Percentiles rank a stretch among this genome's conserved stretches.
Evolutionary conservation across 164 flowering plant genomes (phyloP).

Genomic region (Echeveria elegans): DNA sequence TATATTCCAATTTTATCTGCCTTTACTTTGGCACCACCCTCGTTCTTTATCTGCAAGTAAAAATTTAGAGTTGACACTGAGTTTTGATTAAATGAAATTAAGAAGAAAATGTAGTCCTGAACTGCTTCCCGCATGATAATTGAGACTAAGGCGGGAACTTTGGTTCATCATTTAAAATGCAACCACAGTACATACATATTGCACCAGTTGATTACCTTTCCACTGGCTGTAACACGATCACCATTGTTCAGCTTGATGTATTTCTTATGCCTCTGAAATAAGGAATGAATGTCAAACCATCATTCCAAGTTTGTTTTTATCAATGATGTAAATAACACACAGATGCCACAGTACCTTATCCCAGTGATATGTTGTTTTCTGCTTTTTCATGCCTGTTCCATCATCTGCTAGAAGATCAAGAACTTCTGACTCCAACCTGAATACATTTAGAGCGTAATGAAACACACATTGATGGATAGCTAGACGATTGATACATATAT

Average conservation of each 20-base stretch:
- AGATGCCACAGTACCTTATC: constrained; percentile 54
- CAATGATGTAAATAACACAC: not conserved
- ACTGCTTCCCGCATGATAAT: not conserved
- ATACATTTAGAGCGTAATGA: not conserved
- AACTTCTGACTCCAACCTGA: constrained; percentile 84
- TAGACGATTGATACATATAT: not conserved
- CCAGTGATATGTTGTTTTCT: constrained; percentile 80
- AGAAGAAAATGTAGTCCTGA: not conserved
- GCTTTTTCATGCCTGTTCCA: constrained; percentile 57
- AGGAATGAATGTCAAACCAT: constrained; percentile 13
- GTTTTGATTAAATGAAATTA: not conserved
- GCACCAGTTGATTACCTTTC: constrained; percentile 51
- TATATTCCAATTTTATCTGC: constrained; percentile 79
- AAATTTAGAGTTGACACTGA: not conserved
- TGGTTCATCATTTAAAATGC: not conserved
- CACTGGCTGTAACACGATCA: constrained; percentile 84
- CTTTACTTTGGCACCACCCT: constrained; percentile 71
- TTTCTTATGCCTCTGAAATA: constrained; percentile 71
- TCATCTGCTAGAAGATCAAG: constrained; percentile 93
- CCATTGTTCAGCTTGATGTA: constrained; percentile 84
- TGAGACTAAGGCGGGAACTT: not conserved
- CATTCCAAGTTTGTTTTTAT: not conserved
- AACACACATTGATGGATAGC: not conserved
- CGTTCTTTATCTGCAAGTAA: constrained; percentile 59
- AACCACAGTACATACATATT: not conserved